phyloP scores from a whole-genome alignment of 495 filamentous ascomycete species.

The Acidomyces sp. region DNA sequence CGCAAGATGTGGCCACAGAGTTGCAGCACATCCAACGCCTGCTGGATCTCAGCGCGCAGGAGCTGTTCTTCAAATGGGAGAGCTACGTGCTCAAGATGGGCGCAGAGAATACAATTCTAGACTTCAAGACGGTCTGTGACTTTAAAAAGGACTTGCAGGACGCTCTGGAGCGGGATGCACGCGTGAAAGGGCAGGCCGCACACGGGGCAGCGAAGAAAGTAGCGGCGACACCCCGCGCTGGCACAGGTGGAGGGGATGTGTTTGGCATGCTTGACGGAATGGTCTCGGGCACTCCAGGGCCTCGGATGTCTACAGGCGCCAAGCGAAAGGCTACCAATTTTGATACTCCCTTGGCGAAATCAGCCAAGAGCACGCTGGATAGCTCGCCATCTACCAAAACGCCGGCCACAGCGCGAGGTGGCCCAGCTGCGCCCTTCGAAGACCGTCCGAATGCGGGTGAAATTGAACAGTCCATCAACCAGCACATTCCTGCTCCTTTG shows the following conservation, averaged over 20 bases:
- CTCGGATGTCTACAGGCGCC: constrained; percentile 34
- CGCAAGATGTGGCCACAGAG: constrained; percentile 58
- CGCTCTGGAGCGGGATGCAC: constrained; percentile 57
- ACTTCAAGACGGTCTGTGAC: constrained; percentile 50
- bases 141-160: constrained; percentile 85
- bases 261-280: constrained; percentile 82
- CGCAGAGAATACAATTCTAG: constrained; percentile 54
- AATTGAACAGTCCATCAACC: constrained; percentile 67
- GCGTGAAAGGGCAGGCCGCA: constrained; percentile 38
- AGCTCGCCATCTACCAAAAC: constrained; percentile 35
- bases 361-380: constrained; percentile 33
- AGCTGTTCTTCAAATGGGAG: constrained; percentile 96
- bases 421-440: constrained; percentile 9
- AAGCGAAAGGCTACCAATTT: constrained; percentile 51
- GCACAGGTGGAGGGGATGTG: constrained; percentile 48
- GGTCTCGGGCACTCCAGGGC: constrained; percentile 55
- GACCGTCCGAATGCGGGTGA: constrained; percentile 47
- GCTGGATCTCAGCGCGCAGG: constrained; percentile 60
- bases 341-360: constrained; percentile 44
- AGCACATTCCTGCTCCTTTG: constrained; percentile 42
- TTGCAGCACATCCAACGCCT: constrained; percentile 72
- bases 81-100: constrained; percentile 91
- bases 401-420: constrained; percentile 7
- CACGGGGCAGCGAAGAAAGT: constrained; percentile 50
- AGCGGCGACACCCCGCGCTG: constrained; percentile 51